Base-by-base conservation (phyloP, 495 filamentous ascomycete genomes). In the Darksidea phi region DNA sequence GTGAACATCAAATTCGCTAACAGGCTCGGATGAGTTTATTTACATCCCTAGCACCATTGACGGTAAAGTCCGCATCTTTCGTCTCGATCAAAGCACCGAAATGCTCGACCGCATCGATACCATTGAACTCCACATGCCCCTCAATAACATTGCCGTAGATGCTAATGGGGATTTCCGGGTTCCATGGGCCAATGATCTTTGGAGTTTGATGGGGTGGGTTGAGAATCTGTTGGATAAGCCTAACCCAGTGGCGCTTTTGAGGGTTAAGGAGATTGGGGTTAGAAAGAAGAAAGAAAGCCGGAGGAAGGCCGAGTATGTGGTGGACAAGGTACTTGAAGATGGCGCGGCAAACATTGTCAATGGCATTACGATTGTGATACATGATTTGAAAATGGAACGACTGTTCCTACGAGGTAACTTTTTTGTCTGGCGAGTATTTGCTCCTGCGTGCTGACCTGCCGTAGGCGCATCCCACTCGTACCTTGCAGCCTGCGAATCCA, bases 71-170 rank as follows among this genome's bases (percentile, higher is more conserved):
- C 57, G 67, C 3, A 69, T 76, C n/a, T 70, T 73, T 47, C 38
- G 67, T 21, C 41, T 70, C 1, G 46, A 64, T 0, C 48, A 67
- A 36, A 41, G 67, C 24, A 59, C 3, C 28, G 28, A 60, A 20
- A 26, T 63, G 8, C 42, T 74, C 11, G 57, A 54, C 17, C 36
- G 68, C 7, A 24, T 75, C 20, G 63, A 73, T 24, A 54, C 47
- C 5, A 71, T 78, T n/a, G 36, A 67, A 25, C 38, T 68, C 10
- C 47, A 63, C 48, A 70, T 63, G 25, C 64, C 69, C 24, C 8
- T 76, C 12, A 75, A 79, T 55, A 79, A 79, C 46, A 46, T 79
- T 1, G 72, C 72, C 0, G 45, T 73, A 10, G 75, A 79, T 55
- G 54, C 58, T 3, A 67, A 76, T 24, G 76, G 76, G 0, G 71